Percentiles rank a stretch among this genome's conserved stretches.
phyloP scores from a whole-genome alignment of 345 rosid species.

The Hibiscus mutabilis region DNA sequence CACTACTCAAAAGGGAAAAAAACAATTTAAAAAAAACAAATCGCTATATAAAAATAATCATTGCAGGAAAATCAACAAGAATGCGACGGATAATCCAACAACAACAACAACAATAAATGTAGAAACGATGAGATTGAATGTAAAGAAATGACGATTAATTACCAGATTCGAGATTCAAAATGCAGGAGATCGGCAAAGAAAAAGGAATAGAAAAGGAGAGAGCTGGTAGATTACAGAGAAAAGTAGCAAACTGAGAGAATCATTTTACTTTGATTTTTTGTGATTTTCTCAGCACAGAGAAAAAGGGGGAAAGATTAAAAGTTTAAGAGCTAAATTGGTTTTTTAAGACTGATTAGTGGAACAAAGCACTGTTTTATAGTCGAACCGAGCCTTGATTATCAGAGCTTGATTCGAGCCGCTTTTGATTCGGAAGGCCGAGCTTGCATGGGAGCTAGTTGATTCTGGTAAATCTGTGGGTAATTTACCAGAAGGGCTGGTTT shows the following conservation, averaged over 20 bases:
- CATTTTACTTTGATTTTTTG: background rate
- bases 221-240: background rate
- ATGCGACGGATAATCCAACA: background rate
- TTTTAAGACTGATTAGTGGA: background rate
- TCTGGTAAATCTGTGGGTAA: slow-evolving; percentile 3
- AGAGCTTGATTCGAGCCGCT: background rate
- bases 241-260: background rate
- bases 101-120: background rate
- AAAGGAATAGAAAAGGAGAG: background rate
- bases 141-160: background rate
- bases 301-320: background rate
- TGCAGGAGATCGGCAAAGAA: slow-evolving; percentile 4
- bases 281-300: background rate
- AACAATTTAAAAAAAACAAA: background rate
- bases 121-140: background rate
- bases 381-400: background rate
- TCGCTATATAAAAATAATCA: background rate
- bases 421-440: background rate
- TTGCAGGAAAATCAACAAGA: background rate
- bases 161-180: slow-evolving; percentile 14
- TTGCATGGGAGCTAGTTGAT: background rate
- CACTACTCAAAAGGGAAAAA: background rate
- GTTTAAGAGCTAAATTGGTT: background rate
- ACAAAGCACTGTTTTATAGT: background rate
- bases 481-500: background rate